These are phyloP conservation scores for Pythium sukuiense DNA, from an alignment of 352 stramenopile species.

Conservation along the genomic window DNA sequence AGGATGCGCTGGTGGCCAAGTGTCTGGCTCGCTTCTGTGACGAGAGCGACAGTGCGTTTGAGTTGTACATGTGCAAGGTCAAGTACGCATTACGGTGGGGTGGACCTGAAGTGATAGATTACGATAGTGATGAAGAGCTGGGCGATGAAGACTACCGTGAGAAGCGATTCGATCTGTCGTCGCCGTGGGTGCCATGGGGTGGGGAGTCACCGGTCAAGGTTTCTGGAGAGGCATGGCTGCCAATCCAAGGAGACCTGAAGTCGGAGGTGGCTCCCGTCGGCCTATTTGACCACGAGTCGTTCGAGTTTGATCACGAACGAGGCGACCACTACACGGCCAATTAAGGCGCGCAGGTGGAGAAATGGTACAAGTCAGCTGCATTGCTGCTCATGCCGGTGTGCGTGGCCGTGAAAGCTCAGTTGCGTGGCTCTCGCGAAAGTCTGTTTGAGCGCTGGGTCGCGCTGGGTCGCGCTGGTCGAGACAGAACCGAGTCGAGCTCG, in stretches of 20 bases:
- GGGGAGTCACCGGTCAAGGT: neutral
- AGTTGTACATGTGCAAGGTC: constrained; percentile 10
- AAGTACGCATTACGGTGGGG: constrained; percentile 8
- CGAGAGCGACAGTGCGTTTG: constrained; percentile 11
- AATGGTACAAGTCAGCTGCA: constrained; percentile 20
- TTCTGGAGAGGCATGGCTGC: neutral
- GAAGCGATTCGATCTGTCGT: neutral
- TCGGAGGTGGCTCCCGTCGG: constrained; percentile 10
- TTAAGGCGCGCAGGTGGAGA: constrained; percentile 9
- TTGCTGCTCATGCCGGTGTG: constrained; percentile 12
- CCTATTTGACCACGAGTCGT: neutral
- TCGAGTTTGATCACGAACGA: constrained; percentile 8
- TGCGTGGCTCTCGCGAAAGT: neutral
- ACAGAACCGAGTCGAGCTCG: neutral
- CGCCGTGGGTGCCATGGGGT: neutral
- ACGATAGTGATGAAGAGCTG: neutral
- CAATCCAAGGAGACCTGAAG: neutral
- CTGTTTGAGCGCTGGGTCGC: neutral
- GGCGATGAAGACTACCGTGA: neutral
- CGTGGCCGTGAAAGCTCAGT: neutral
- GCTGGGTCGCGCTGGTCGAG: neutral
- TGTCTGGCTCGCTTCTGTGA: constrained; percentile 16
- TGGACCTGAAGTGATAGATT: neutral
- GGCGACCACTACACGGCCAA: constrained; percentile 9
- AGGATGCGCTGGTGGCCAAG: constrained; percentile 12